Evolutionary conservation across 352 stramenopile species (phyloP), one percentile per base, ranked within the genome.

Genomic region (Globisporangium mamillatum): DNA sequence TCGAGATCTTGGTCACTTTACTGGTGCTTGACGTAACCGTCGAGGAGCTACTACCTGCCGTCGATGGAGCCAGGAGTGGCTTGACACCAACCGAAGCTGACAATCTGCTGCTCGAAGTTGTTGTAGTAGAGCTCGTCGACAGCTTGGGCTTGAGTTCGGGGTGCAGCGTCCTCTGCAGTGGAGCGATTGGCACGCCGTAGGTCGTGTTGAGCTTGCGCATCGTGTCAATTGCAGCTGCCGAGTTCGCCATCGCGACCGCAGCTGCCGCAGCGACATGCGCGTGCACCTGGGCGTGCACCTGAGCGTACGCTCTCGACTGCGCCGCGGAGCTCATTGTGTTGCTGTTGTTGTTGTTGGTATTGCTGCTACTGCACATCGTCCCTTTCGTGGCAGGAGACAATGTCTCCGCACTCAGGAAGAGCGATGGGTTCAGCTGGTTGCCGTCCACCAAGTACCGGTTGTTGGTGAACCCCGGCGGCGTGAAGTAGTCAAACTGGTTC

Each of bases 161-260:
- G 10, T 75, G 70, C 12, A 84, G 71, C 3, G 72, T 67, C 24
- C 67, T 69, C 57, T 88, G 72, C 64, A 91, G 64, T 2, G 77
- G 80, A 0, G 77, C 79, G 25, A 86, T 90, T 0, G 81, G 77
- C 12, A 88, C 84, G 20, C 75, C 73, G 56, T 84, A 87, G 1
- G 63, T 82, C 20, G 64, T 69, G 29, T 86, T 89, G 32, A 88
- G 79, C 64, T 86, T 86, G 16, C 77, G 70, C 70, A 89, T 82
- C 18, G 74, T 79, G 63, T 77, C 82, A 46, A 90, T 81, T 1
- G 75, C 71, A 6, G 69, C 81, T 0, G 83, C 79, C 0, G 80
- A 85, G 63, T 89, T 91, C 1, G 76, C 83, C 75, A 88, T 89
- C 1, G 75, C 80, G 38, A 90, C 75, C 0, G 73, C 77, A 0